Evolutionary conservation across 1,284 basidiomycete species (phyloP).

Genomic region (Puccinia polysora): DNA sequence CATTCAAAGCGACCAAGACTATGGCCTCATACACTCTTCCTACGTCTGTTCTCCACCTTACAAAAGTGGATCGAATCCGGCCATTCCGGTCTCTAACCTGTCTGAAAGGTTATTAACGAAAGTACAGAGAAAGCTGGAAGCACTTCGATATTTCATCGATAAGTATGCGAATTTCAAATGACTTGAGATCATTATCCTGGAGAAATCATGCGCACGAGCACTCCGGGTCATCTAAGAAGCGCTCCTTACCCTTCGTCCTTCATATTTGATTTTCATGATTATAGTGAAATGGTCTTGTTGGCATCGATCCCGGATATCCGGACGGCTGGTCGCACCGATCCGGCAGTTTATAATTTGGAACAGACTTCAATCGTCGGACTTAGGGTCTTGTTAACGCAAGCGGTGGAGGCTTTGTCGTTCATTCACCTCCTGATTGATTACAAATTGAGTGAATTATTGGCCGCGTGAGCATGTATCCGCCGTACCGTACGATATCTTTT

Average conservation of each 20-base stretch:
- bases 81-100: constrained; percentile 59
- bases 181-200: too few relatives aligned
- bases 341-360: constrained; percentile 60
- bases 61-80: constrained; percentile 7
- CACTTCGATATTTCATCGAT: constrained; percentile 34
- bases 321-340: constrained; percentile 31
- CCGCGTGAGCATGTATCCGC: constrained; percentile 60
- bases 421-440: constrained; percentile 87
- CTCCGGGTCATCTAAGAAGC: background rate
- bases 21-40: constrained; percentile 13
- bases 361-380: constrained; percentile 72
- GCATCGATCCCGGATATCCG: constrained; percentile 44
- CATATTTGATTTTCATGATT: constrained; percentile 1
- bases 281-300: constrained; percentile 44
- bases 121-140: constrained; percentile 29
- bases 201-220: too few relatives aligned
- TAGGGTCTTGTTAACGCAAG: constrained; percentile 67
- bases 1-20: constrained; percentile 33
- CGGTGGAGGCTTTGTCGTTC: constrained; percentile 88
- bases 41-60: background rate
- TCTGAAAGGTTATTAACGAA: constrained; percentile 15
- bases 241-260: background rate
- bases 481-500: background rate
- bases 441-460: constrained; percentile 75
- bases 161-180: too few relatives aligned